Conservation (phyloP, 257 asterid genomes). For the Avicennia marina region DNA sequence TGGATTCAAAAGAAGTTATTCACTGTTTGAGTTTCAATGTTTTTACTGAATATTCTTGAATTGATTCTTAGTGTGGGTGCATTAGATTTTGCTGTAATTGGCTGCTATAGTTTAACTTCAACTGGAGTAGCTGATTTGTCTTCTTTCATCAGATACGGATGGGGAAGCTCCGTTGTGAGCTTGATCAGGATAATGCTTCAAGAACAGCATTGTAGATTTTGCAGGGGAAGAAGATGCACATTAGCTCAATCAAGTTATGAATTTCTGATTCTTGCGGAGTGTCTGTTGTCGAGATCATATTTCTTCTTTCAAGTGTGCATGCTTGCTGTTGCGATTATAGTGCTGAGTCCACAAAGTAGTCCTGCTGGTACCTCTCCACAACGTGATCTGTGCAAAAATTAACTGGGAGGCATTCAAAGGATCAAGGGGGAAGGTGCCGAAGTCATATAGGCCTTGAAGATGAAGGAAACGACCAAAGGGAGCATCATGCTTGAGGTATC, state of each 20-base stretch:
- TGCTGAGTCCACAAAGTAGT: conserved; percentile 28
- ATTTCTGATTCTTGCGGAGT: conserved; percentile 28
- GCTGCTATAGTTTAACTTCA: background rate
- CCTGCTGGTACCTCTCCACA: conserved; percentile 28
- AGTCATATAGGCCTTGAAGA: conserved; percentile 3
- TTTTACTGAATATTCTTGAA: background rate
- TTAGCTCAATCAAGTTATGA: conserved; percentile 42
- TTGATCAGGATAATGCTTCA: conserved; percentile 27
- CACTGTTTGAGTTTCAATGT: no score
- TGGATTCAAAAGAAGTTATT: no score
- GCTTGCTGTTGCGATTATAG: conserved; percentile 38
- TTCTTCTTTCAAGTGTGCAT: conserved; percentile 38
- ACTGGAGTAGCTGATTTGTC: conserved; percentile 4
- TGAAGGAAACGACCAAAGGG: conserved; percentile 21
- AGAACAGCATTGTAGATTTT: conserved; percentile 38
- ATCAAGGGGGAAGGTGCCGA: background rate
- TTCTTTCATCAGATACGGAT: conserved; percentile 32
- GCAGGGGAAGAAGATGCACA: conserved; percentile 23
- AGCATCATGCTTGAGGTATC: conserved; percentile 21
- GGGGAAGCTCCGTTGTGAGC: conserved; percentile 23
- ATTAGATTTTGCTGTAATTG: background rate
- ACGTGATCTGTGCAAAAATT: background rate
- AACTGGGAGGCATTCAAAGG: conserved; percentile 11
- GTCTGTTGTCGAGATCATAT: conserved; percentile 27
- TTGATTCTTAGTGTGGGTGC: background rate